Evolutionary conservation across 768 basidiomycete species (phyloP), one percentile per base, ranked within the genome.

Genomic region (Auriscalpium microsporum): DNA sequence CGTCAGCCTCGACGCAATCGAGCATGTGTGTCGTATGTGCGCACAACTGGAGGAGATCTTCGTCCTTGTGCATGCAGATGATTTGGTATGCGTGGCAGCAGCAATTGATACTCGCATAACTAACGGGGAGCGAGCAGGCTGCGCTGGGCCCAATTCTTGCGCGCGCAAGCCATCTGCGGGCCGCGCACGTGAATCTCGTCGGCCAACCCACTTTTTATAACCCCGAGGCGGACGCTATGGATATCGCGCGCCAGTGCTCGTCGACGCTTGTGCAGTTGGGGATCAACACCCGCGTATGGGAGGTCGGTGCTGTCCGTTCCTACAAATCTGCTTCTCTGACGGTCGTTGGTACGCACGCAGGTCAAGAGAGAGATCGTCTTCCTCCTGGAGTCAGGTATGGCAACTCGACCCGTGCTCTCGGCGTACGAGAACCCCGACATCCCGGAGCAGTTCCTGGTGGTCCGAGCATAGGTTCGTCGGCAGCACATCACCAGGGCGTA

Each of bases 391-490:
- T 28, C 28, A 28, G 28, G 79, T 1, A 68, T 75, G 40, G 63
- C 61, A 13, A 64, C 68, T 19, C 68, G 70, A 52, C 72, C 72
- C 9, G 68, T 56, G 1, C 68, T 87, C 8, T 71, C 67, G 2
- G 73, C 76, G 1, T 87, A 84, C 58, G 84, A 87, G 60, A 78
- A 72, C 55, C 80, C 80, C 8, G 84, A 82, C 56, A 70, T 90
- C 17, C 87, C 87, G 17, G 87, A 90, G 59, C 79, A 79, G 50
- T 88, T 90, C 61, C 74, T 85, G 48, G 85, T 88, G 36, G 76
- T 86, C 14, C 73, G 81, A 48, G 78, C 76, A 2, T 84, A 61
- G 28, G 28, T 28, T 28, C 7, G 28, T 28, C 4, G 28, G 28
- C 28, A 4, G 28, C 7, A 2, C 3, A 5, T 2, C 2, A 28